Base-by-base conservation (phyloP, 495 filamentous ascomycete genomes). In the Terfezia boudieri region DNA sequence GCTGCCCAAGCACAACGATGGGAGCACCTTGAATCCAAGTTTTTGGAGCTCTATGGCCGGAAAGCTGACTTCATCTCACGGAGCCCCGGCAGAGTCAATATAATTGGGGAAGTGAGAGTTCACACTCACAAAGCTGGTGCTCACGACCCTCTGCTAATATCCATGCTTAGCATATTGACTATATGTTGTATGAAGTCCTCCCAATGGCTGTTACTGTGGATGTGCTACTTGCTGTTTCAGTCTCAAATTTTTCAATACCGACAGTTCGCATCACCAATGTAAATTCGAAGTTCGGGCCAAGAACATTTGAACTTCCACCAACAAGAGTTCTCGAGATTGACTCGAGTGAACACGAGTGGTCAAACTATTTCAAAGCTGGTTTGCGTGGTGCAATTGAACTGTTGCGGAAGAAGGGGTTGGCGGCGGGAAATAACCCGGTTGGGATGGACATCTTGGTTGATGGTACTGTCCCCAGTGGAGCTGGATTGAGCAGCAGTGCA, bases 311-410 rank as follows among this genome's bases (percentile, higher is more conserved):
- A 50, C 74, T 94, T 16, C 76, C 84, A 3, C 56, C 69, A 55
- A 56, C 60, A 54, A 60, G 69, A 22, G 74, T 83, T 57, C 75
- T 92, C 52, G 78, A 89, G 56, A 86, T 94, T 66, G 84, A 93
- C 66, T 73, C 80, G 48, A 83, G 78, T 58, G 71, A 80, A 58
- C 84, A 89, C 58, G 86, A 95, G 68, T 98, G 92, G 92, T 81
- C 87, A 50, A 96, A 94, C 64, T 98, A 98, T 73, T 95, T 98
- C 77, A 94, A 86, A 69, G 81, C 86, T 20, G 92, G 90, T 0
- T 73, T 94, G 48, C 71, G 77, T 4, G 90, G 86, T 16, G 88
- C 88, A 7, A 62, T 92, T 36, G 77, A 85, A 64, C 71, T 94
- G 52, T 69, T 98, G 60, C 76, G 76, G 59, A 77, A 83, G 71